These are phyloP conservation scores for Castanea crenata DNA, from an alignment of 306 rosid species.

Conservation along the genomic window DNA sequence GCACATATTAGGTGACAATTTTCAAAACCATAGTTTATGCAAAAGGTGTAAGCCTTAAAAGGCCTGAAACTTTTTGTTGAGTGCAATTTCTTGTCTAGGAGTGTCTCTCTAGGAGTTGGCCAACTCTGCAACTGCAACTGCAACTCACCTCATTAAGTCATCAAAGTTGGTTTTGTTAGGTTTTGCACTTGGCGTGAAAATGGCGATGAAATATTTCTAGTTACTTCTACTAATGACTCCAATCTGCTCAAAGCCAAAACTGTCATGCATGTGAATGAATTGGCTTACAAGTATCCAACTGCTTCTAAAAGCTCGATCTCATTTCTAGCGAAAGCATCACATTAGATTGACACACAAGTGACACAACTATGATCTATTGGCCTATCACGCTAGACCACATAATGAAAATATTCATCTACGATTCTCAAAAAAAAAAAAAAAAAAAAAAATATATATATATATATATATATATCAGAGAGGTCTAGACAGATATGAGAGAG, in stretches of 20 bases:
- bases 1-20: conserved; percentile 40
- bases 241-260: neutral
- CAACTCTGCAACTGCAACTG: conserved; percentile 21
- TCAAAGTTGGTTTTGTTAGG: conserved; percentile 19
- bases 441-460: too few relatives aligned
- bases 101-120: conserved; percentile 47
- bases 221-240: neutral
- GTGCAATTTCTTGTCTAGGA: conserved; percentile 16
- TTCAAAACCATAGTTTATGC: conserved; percentile 30
- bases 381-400: too few relatives aligned
- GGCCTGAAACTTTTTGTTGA: neutral
- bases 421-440: too few relatives aligned
- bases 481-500: too few relatives aligned
- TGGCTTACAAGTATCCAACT: neutral
- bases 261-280: neutral
- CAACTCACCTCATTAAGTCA: conserved; percentile 24
- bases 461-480: too few relatives aligned
- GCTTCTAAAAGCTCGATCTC: too few relatives aligned
- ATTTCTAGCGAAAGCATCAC: too few relatives aligned
- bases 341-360: too few relatives aligned
- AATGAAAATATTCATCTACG: too few relatives aligned
- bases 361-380: too few relatives aligned
- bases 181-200: conserved; percentile 8
- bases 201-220: neutral
- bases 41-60: conserved; percentile 3